Conservation (phyloP, 2,329 filamentous ascomycete genomes). For the Thelonectria discophora region DNA sequence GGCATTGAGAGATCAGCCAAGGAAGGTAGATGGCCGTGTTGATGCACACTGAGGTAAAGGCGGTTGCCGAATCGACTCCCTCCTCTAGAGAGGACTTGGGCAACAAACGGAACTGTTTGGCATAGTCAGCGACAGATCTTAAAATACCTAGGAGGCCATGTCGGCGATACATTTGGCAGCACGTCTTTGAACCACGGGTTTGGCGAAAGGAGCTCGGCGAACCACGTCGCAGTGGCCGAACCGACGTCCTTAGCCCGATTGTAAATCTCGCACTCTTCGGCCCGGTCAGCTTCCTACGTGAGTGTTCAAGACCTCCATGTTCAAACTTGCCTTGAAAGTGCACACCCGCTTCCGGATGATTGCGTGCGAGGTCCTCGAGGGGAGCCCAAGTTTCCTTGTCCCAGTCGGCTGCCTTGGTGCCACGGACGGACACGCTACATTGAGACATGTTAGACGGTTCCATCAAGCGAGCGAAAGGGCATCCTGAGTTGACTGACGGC, state of each 20-base stretch:
- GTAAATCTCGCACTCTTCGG: constrained; percentile 9
- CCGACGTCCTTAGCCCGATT: constrained; percentile 11
- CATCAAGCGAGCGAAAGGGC: background rate
- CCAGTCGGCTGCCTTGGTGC: constrained; percentile 1
- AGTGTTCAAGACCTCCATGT: background rate
- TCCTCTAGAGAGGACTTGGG: constrained; percentile 2
- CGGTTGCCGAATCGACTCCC: constrained; percentile 74
- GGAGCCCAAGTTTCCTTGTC: constrained; percentile 8
- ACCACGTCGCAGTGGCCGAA: constrained; percentile 12
- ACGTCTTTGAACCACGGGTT: constrained; percentile 44
- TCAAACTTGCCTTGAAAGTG: constrained; percentile 19
- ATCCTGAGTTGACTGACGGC: constrained; percentile 60
- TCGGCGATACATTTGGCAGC: background rate
- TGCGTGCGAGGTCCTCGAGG: constrained; percentile 6
- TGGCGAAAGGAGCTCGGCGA: constrained; percentile 3
- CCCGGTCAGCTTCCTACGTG: background rate
- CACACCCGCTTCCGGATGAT: constrained; percentile 19
- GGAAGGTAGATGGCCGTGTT: constrained; percentile 78
- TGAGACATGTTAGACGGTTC: constrained; percentile 59
- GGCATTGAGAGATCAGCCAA: constrained; percentile 73
- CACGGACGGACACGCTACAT: constrained; percentile 67
- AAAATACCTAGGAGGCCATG: background rate
- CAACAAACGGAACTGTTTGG: constrained; percentile 2
- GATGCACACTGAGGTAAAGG: constrained; percentile 78
- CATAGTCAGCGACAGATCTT: constrained; percentile 24